Conservation (phyloP, 2,329 filamentous ascomycete genomes). For the Pseudocercospora musae region DNA sequence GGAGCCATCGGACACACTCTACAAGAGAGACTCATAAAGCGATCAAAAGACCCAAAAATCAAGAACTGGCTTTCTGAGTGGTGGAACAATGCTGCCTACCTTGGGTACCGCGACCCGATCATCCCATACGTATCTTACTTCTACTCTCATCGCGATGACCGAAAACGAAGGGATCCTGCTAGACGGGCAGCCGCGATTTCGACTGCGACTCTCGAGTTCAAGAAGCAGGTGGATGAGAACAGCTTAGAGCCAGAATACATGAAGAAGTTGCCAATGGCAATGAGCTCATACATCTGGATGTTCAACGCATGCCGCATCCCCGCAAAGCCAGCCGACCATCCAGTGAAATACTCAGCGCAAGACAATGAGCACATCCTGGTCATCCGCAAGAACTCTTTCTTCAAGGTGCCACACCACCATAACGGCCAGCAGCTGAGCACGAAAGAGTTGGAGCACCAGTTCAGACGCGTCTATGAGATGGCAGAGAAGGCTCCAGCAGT, state of each 20-base stretch:
- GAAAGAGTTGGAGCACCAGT: slow-evolving; percentile 85
- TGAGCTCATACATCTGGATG: slow-evolving; percentile 99
- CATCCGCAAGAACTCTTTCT: slow-evolving; percentile 95
- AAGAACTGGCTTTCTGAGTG: slow-evolving; percentile 97
- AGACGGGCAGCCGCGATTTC: slow-evolving; percentile 91
- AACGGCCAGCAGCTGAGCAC: slow-evolving; percentile 83
- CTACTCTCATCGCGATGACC: slow-evolving; percentile 95
- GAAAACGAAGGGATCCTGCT: slow-evolving; percentile 77
- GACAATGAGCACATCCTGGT: slow-evolving; percentile 85
- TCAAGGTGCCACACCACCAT: slow-evolving; percentile 81
- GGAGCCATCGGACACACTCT: slow-evolving; percentile 77
- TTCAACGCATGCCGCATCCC: slow-evolving; percentile 91
- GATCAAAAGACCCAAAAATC: slow-evolving; percentile 71
- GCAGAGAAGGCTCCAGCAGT: slow-evolving; percentile 71
- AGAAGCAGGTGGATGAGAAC: slow-evolving; percentile 79
- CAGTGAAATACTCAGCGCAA: slow-evolving; percentile 71
- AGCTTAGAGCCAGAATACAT: slow-evolving; percentile 96
- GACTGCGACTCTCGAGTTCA: slow-evolving; percentile 85
- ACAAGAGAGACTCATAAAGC: slow-evolving; percentile 81
- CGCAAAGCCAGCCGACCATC: slow-evolving; percentile 75
- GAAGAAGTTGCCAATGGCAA: slow-evolving; percentile 95
- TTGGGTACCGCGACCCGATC: slow-evolving; percentile 89
- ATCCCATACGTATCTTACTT: slow-evolving; percentile 99
- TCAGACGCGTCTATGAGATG: slow-evolving; percentile 76
- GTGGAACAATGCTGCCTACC: slow-evolving; percentile 96